Base-by-base conservation (phyloP, 2,329 filamentous ascomycete species). In the Epicoccum sorghinum region DNA sequence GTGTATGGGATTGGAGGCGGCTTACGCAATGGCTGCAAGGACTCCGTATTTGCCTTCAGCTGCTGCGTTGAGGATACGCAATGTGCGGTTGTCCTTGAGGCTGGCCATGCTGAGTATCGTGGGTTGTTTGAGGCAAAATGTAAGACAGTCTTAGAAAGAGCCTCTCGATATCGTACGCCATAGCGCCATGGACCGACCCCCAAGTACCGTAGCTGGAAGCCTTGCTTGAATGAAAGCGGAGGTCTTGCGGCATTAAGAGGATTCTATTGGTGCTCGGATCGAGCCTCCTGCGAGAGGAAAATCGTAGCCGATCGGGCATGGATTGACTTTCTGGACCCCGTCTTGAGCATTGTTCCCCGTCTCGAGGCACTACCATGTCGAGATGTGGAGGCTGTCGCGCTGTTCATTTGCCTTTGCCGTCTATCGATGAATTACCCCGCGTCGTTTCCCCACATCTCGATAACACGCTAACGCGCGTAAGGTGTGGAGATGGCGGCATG, bases 41-140 rank as follows among this genome's bases (percentile, higher is more conserved):
- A 87, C 81, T 39, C 81, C 84, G 61, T 87, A 87, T 33, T 82
- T 79, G 61, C 82, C 81, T 37, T 75, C 71, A 39, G 79, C 76
- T 39, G 85, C 85, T 39, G 80, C 80, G 63, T 84, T 78, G 60
- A 87, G 79, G 62, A 87, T 86, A 14, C 65, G 64, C 10, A 74
- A 22, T 5, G 71, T 74, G 29, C 71, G 65, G 46, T 74, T 74
- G 0, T 58, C 45, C 35, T 60, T 49, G 5, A 49, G 42, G 27
- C 36, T 29, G 14, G 52, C 38, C 66, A 68, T 69, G 23, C 14
- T 18, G 18, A 18, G 18, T 18, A 2, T 18, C 18, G 18, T 18
- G 18, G 18, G 18, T 18, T 18, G 18, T 18, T 18, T 18, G 18
- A 18, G 18, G 18, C 18, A 18, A 18, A 18, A 18, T 18, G 18